Evolutionary conservation across 1,284 basidiomycete species (phyloP), one percentile per base, ranked within the genome.

Genomic region (Inonotus hispidus): DNA sequence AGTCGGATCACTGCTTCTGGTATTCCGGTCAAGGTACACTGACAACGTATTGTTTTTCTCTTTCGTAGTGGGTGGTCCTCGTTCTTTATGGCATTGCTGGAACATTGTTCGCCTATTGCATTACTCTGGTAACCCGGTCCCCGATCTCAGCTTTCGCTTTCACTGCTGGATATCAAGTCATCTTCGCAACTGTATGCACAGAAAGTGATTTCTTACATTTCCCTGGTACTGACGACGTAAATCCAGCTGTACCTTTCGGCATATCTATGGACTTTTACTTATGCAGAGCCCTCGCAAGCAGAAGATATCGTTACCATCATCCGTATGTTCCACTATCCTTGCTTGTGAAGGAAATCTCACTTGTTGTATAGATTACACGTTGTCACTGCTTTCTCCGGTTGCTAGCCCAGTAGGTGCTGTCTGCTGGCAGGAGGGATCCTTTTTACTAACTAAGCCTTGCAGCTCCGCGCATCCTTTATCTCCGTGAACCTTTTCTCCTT

Each of bases 401-500:
- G 83, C 82, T 2, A 89, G 82, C 67, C 78, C 87, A 45, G 87
- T 89, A 71, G 67, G 85, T 81, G 2, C 21, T 29, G 4, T 25
- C 2, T 13, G 21, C 23, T 19, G 14, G 35, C 55, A 54, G 32
- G 32, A 32, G 39, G 19, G 43, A 37, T 1, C 46, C 23, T 21
- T 62, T 54, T 65, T 3, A 62, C 63, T 41, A 25, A 25, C 16
- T 25, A 65, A 65, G 21, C 23, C 38, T 49, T 32, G 32, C 53
- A 82, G 83, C 65, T 81, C 29, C 80, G 90, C 49, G 84, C 89
- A 0, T 81, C 82, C 0, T 78, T 92, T 35, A 81, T 93, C 13
- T 87, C 87, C 0, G 78, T 90, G 67, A 92, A 93, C 69, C 71
- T 90, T 1, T 93, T 92, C 71, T 87, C 84, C 5, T 74, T 92